Conservation (phyloP, 1,284 basidiomycete genomes). For the Sparassis latifolia region DNA sequence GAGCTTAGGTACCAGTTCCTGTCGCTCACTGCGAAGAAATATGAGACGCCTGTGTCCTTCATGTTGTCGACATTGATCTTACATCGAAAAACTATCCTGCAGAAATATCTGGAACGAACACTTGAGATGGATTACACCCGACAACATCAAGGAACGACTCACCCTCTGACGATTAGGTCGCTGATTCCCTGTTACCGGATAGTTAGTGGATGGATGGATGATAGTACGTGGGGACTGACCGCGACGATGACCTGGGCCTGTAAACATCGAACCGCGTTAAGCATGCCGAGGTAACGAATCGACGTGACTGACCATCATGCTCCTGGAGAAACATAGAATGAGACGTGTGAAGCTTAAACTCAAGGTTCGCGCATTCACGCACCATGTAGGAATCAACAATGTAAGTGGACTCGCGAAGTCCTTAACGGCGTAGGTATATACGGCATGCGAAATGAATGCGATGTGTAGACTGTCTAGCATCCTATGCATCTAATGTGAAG, state of each 20-base stretch:
- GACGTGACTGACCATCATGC: constrained; percentile 1
- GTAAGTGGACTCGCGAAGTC: constrained; percentile 8
- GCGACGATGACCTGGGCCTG: constrained; percentile 4
- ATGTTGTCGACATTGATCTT: neutral
- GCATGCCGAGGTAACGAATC: neutral
- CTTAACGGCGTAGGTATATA: constrained; percentile 13
- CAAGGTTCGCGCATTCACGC: neutral
- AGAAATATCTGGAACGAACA: neutral
- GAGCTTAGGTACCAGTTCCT: neutral
- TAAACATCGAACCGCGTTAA: neutral
- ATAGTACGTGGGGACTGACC: neutral
- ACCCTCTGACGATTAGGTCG: constrained; percentile 2
- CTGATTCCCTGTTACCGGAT: neutral
- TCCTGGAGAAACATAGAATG: neutral
- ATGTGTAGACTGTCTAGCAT: constrained; percentile 11
- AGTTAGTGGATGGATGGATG: neutral
- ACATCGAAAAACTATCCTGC: neutral
- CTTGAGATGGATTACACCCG: neutral
- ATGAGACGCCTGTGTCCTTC: neutral
- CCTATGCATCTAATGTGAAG: neutral
- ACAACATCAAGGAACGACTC: neutral
- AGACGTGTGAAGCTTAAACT: neutral
- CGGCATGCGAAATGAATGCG: constrained; percentile 8
- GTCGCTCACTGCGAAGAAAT: neutral
- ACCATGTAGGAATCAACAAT: constrained; percentile 6